These are phyloP conservation scores for Euphrasia confusa DNA, from an alignment of 257 asterid species.

Conservation along the genomic window DNA sequence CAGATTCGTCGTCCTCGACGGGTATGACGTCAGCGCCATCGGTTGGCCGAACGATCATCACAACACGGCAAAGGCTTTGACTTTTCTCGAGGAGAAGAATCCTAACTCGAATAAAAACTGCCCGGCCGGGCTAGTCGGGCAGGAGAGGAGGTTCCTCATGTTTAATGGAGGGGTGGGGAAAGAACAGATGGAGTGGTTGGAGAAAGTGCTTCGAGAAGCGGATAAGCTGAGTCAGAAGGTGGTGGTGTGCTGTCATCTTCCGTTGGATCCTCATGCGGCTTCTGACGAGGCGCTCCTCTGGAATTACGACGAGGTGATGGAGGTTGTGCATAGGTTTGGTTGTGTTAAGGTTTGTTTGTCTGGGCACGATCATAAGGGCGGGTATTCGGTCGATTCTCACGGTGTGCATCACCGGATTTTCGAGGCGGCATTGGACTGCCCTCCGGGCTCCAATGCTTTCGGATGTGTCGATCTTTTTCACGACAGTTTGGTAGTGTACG, in stretches of 20 bases:
- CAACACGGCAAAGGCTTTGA: conserved; percentile 43
- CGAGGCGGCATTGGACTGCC: conserved; percentile 86
- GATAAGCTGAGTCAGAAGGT: conserved; percentile 53
- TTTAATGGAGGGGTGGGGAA: conserved; percentile 81
- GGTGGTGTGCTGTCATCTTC: conserved; percentile 68
- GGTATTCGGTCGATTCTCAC: conserved; percentile 59
- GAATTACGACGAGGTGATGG: conserved; percentile 83
- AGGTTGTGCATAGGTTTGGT: conserved; percentile 51
- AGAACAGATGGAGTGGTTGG: conserved; percentile 80
- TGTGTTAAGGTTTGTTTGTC: conserved; percentile 83
- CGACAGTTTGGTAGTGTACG: conserved; percentile 50
- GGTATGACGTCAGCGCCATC: conserved; percentile 73
- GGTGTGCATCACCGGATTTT: conserved; percentile 81
- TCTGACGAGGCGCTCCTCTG: conserved; percentile 61
- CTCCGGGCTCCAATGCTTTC: conserved; percentile 69
- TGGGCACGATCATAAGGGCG: conserved; percentile 88
- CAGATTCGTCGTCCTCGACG: conserved; percentile 70
- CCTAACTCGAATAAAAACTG: conserved; percentile 77
- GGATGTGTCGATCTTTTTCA: conserved; percentile 61
- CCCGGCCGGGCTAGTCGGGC: conserved; percentile 64
- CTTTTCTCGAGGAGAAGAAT: conserved; percentile 55
- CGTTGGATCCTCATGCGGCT: conserved; percentile 66
- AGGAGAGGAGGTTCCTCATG: conserved; percentile 73
- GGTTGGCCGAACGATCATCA: conserved; percentile 86
- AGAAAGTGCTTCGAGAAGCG: conserved; percentile 59